Base-by-base conservation (phyloP, 176 grass and related monocot genomes). In the Oryza rufipogon region DNA sequence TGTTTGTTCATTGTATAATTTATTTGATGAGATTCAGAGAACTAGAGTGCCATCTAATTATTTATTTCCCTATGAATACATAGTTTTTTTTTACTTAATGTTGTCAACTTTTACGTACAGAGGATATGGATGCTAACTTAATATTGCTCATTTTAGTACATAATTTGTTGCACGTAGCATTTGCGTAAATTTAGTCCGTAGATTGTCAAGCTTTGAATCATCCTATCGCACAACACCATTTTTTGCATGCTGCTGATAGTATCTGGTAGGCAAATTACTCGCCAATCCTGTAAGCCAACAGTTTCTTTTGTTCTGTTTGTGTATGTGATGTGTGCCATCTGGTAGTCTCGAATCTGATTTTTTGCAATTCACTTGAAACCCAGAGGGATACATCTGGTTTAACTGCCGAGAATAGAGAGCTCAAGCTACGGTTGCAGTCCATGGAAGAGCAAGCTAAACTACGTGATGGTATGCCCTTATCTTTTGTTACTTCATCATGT, bases 371-470 rank as follows among this genome's bases (percentile, higher is more conserved):
- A 33, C 73, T 76, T 83, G 72, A 89, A 81, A 89, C 68, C 49
- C 84, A 99, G 93, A 94, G 93, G 86, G 97, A 96, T 71, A 94
- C 93, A 76, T 89, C 93, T 79, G 91, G 90, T 86, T 84, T 99
- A 61, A 96, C 91, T 76, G 45, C 97, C 32, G 93, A 99, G 81
- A 99, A 99, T 68, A 94, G 96, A 92, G 96, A 96, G 78, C 88
- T 96, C 78, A 99, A 96, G 86, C 89, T 96, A 48, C 91, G 93
- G 23, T 89, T 96, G 78, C 91, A 96, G 42, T 91, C 97, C 48
- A 99, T 96, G 93, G 97, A 96, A 85, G 91, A 99, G 74, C 97
- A 99, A 87, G 93, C 97, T 81, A 92, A 99, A 89, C 88, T 99
- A 41, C 88, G 90, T 30, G 97, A 99, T 34, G 97, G 97, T 96